These are phyloP conservation scores for Drosera capensis DNA, from an alignment of 148 eudicot genomes.

Conservation along the genomic window DNA sequence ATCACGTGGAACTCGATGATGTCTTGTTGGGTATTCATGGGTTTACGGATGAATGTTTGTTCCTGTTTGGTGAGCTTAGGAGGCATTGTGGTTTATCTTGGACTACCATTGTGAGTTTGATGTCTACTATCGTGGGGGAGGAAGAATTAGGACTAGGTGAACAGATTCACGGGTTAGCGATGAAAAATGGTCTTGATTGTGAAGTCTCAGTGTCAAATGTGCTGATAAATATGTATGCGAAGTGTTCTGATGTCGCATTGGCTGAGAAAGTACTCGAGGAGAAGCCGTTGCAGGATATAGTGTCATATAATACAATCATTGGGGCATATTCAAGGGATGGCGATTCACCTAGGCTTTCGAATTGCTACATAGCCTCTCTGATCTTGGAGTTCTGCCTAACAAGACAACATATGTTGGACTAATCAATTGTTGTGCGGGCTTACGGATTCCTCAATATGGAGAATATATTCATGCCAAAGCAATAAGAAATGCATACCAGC, in stretches of 20 bases:
- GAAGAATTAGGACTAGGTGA: conserved; percentile 24
- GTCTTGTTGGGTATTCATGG: conserved; percentile 49
- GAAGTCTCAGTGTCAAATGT: conserved; percentile 34
- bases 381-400: conserved; percentile 29
- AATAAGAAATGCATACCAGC: conserved; percentile 24
- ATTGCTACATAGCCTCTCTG: conserved; percentile 18
- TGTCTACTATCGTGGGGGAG: conserved; percentile 30
- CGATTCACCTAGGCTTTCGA: conserved; percentile 27
- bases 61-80: conserved; percentile 35
- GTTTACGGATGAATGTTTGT: conserved; percentile 23
- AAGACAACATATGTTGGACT: conserved; percentile 29
- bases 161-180: conserved; percentile 42
- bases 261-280: conserved; percentile 35
- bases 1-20: conserved; percentile 66
- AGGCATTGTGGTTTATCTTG: conserved; percentile 24
- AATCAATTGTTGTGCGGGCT: conserved; percentile 31
- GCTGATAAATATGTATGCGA: conserved; percentile 41
- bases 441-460: conserved; percentile 20
- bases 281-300: conserved; percentile 29
- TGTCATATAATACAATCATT: conserved; percentile 56
- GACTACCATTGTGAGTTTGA: conserved; percentile 35
- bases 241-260: conserved; percentile 13
- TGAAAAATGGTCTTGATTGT: conserved; percentile 26
- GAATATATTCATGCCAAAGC: conserved; percentile 42
- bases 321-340: conserved; percentile 28